These are phyloP conservation scores for Silybum marianum DNA, from an alignment of 129 eudicot species.

Conservation along the genomic window DNA sequence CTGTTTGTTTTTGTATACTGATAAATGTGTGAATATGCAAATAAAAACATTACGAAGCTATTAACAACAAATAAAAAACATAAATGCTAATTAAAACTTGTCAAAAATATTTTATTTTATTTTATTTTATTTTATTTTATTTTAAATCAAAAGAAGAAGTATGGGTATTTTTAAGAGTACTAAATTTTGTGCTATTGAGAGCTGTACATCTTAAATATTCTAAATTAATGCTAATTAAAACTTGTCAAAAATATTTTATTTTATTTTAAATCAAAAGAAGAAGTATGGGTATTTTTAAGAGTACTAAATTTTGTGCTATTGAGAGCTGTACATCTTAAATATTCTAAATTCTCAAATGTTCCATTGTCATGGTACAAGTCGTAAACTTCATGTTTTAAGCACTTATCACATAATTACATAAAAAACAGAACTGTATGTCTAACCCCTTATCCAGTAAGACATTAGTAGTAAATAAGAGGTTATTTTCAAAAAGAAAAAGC, in stretches of 20 bases:
- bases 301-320: background rate
- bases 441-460: background rate
- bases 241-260: too few species aligned
- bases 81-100: background rate
- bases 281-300: background rate
- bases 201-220: background rate
- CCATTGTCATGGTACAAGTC: background rate
- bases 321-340: background rate
- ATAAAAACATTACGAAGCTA: background rate
- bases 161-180: background rate
- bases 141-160: background rate
- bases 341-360: background rate
- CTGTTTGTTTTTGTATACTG: background rate
- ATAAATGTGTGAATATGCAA: background rate
- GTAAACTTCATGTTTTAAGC: background rate
- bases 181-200: background rate
- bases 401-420: background rate
- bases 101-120: background rate
- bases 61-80: background rate
- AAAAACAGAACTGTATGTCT: background rate
- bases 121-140: background rate
- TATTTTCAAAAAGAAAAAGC: background rate
- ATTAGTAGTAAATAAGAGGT: background rate
- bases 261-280: too few species aligned
- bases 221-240: too few species aligned